These are phyloP conservation scores for Bacidia rubella DNA, from an alignment of 495 filamentous ascomycete species.

Conservation along the genomic window DNA sequence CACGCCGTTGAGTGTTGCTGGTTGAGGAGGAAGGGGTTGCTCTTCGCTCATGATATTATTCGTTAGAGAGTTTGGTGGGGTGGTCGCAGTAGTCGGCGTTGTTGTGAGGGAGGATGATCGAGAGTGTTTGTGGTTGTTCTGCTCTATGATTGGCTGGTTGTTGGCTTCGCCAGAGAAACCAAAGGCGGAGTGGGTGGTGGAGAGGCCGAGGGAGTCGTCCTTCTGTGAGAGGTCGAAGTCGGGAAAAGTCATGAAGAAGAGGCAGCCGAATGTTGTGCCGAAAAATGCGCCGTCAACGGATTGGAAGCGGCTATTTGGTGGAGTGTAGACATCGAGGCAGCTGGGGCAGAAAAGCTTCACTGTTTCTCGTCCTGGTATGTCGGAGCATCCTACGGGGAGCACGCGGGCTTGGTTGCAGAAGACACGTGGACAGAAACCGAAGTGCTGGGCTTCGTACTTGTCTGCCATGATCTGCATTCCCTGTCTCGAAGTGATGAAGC, in stretches of 20 bases:
- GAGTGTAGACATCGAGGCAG: constrained; percentile 93
- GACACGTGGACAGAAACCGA: constrained; percentile 82
- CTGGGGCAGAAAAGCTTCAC: constrained; percentile 97
- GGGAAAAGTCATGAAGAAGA: constrained; percentile 97
- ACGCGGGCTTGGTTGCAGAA: constrained; percentile 78
- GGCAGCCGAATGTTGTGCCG: constrained; percentile 82
- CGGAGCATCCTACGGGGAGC: constrained; percentile 81
- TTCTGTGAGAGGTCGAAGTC: constrained; percentile 62
- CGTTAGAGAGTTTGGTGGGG: background rate
- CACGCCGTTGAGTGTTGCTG: constrained; percentile 67
- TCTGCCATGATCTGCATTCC: constrained; percentile 99
- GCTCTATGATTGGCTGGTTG: constrained; percentile 21
- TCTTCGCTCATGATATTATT: constrained; percentile 7
- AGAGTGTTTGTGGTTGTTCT: constrained; percentile 24
- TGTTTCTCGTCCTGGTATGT: constrained; percentile 91
- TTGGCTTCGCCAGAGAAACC: constrained; percentile 20
- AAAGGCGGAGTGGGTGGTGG: constrained; percentile 18
- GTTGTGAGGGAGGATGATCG: constrained; percentile 27
- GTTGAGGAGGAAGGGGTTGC: constrained; percentile 32
- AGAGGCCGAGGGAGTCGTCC: constrained; percentile 18
- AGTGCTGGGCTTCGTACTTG: constrained; percentile 93
- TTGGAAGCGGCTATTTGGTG: constrained; percentile 93
- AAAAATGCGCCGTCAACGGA: constrained; percentile 98
- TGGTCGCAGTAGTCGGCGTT: constrained; percentile 14
- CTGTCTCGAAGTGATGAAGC: constrained; percentile 92